Base-by-base conservation (phyloP, 2,329 filamentous ascomycete species). In the Ascosphaera apis region DNA sequence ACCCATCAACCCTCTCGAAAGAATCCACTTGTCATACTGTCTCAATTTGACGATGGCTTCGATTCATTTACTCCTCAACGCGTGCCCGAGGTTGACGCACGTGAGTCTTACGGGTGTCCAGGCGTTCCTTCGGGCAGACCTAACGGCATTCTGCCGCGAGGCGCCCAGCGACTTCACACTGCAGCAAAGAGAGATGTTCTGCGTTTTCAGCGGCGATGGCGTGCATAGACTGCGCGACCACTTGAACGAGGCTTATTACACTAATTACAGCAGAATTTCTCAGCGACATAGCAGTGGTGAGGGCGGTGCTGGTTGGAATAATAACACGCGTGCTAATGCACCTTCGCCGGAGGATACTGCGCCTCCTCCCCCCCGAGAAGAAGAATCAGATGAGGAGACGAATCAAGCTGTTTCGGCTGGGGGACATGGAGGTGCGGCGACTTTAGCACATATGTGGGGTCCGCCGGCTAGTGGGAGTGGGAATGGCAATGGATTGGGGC, bases 1-100 rank as follows among this genome's bases (percentile, higher is more conserved):
- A 61, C 63, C 63, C 15, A 65, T 66, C 39, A 84, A 77, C 47
- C 66, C 69, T 34, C 61, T 98, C 17, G 88, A 98, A 59, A 69
- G 88, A 45, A 88, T 98, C 7, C 88, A 98, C 61, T 66, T 98
- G 28, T 93, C 84, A 54, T 95, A 98, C 53, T 98, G 88, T 56
- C 72, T 79, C 30, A 76, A 80, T 43, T 58, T 98, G 36, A 88
- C 78, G 1, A 64, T 92, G 35, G 68, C n/a, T n/a, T n/a, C n/a
- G 47, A 92, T 98, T 43, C 75, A 91, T 48, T 69, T 73, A 34
- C 63, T 98, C 6, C 68, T 98, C 12, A 92, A 92, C 50, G 77
- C 78, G 42, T 98, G 88, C 53, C 82, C 81, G 6, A 79, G 83
- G 37, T 67, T 98, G 18, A 98, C 88, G 1, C 88, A 98, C 54